Conservation (phyloP, 352 stramenopile species). For the Phytophthora vignae region DNA sequence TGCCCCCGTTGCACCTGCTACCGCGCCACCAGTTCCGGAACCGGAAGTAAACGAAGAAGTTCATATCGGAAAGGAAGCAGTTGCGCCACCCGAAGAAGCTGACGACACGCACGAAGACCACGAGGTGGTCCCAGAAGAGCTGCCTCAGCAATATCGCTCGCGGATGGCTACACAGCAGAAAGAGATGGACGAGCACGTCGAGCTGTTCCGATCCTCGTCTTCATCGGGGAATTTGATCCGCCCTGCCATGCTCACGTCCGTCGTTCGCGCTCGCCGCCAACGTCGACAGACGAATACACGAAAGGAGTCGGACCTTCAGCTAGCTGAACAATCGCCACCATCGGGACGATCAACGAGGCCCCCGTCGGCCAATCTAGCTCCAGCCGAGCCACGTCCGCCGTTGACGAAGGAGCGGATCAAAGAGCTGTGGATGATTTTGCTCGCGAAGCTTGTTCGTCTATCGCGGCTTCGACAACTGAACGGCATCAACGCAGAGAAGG, state of each 20-base stretch:
- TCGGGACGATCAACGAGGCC: not conserved
- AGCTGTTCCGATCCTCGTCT: constrained; percentile 35
- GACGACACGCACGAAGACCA: not conserved
- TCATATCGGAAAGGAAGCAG: not conserved
- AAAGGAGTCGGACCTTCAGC: constrained; percentile 32
- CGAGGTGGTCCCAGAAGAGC: constrained; percentile 7
- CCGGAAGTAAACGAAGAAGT: not conserved
- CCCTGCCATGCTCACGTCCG: constrained; percentile 10
- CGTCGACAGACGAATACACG: constrained; percentile 38
- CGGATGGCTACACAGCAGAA: constrained; percentile 42
- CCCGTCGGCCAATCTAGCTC: not conserved
- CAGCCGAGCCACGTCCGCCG: constrained; percentile 23
- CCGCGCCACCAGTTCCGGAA: not conserved
- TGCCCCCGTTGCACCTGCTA: not conserved
- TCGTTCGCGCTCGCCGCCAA: constrained; percentile 46
- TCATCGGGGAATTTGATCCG: constrained; percentile 16
- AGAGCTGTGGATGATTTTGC: constrained; percentile 56
- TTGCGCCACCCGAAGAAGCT: not conserved
- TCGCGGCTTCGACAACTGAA: constrained; percentile 63
- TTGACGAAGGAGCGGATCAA: constrained; percentile 50
- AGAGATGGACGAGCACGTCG: constrained; percentile 32
- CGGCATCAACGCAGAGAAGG: constrained; percentile 54
- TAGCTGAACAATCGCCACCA: constrained; percentile 4
- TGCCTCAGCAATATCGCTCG: constrained; percentile 34
- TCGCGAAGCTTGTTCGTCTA: constrained; percentile 63